These are phyloP conservation scores for Ascoidea rubescens DNA, from an alignment of 805 yeast genomes.

Conservation along the genomic window DNA sequence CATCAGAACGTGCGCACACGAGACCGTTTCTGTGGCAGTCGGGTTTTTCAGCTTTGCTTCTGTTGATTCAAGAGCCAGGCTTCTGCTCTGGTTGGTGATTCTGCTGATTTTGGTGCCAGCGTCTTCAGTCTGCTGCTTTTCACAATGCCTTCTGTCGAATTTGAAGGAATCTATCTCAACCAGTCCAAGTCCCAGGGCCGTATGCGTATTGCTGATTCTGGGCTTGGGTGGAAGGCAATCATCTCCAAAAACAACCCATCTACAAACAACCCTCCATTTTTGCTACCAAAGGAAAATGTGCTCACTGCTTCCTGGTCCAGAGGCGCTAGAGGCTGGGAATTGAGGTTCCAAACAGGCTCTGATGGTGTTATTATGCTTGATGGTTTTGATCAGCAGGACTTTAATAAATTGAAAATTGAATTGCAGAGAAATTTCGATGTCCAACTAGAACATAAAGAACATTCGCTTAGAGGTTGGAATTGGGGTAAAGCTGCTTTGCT, in stretches of 20 bases:
- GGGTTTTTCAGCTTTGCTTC: no score
- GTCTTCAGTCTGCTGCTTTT: no score
- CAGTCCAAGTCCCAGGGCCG: conserved; percentile 77
- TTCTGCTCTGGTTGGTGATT: no score
- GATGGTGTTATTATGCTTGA: conserved; percentile 79
- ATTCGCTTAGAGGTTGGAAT: conserved; percentile 95
- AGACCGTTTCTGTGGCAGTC: no score
- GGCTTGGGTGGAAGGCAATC: conserved; percentile 88
- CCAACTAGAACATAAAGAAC: conserved; percentile 73
- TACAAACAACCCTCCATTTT: conserved; percentile 55
- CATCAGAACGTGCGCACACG: no score
- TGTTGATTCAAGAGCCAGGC: no score
- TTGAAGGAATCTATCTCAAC: conserved; percentile 81
- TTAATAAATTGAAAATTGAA: conserved; percentile 68
- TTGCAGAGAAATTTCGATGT: conserved; percentile 64
- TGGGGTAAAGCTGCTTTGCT: conserved; percentile 96
- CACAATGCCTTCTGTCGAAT: conserved; percentile 32
- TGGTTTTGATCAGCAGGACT: conserved; percentile 83
- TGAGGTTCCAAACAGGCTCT: conserved; percentile 79
- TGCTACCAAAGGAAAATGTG: conserved; percentile 78
- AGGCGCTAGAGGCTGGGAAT: conserved; percentile 84
- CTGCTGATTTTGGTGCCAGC: no score
- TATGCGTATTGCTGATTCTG: conserved; percentile 91
- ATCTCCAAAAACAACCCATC: conserved; percentile 34
- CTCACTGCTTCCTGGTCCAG: conserved; percentile 80